Conservation (phyloP, 768 basidiomycete genomes). For the Mycena kentingensis region DNA sequence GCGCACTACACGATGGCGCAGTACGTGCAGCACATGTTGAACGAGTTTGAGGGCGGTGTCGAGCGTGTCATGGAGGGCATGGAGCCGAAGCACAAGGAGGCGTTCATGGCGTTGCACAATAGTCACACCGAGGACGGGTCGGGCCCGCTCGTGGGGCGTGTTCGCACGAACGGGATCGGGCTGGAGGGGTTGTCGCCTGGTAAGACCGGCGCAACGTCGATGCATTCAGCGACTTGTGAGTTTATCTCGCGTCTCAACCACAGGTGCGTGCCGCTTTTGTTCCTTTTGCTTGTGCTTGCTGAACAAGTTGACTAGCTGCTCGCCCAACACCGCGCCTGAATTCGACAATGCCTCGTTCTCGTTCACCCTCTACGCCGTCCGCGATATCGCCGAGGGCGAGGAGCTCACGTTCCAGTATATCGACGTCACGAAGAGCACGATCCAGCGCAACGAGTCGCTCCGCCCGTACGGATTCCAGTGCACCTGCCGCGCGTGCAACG, state of each 20-base stretch:
- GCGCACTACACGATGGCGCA: not conserved
- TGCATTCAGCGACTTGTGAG: slow-evolving; percentile 17
- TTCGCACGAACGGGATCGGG: slow-evolving; percentile 31
- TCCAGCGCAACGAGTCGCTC: not conserved
- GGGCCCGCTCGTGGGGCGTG: slow-evolving; percentile 30
- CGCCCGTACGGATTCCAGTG: not conserved
- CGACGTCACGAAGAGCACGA: not conserved
- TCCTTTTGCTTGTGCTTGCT: too few species aligned
- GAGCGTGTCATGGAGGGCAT: slow-evolving; percentile 22
- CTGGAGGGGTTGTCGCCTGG: slow-evolving; percentile 2
- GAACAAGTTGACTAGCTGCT: slow-evolving; percentile 20
- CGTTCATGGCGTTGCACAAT: slow-evolving; percentile 31
- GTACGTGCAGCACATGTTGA: not conserved
- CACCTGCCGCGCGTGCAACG: not conserved
- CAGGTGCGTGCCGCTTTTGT: slow-evolving; percentile 13
- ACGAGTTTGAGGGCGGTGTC: not conserved
- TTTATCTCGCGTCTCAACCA: slow-evolving; percentile 29
- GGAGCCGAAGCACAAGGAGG: slow-evolving; percentile 22
- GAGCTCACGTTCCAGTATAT: slow-evolving; percentile 1
- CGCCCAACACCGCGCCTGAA: slow-evolving; percentile 19
- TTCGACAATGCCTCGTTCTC: slow-evolving; percentile 26
- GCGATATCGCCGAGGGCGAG: not conserved
- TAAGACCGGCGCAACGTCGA: not conserved
- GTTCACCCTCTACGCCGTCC: slow-evolving; percentile 1
- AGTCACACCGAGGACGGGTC: slow-evolving; percentile 33